Evolutionary conservation across 306 rosid species (phyloP), one percentile per base, ranked within the genome.

Genomic region (Sophora flavescens): DNA sequence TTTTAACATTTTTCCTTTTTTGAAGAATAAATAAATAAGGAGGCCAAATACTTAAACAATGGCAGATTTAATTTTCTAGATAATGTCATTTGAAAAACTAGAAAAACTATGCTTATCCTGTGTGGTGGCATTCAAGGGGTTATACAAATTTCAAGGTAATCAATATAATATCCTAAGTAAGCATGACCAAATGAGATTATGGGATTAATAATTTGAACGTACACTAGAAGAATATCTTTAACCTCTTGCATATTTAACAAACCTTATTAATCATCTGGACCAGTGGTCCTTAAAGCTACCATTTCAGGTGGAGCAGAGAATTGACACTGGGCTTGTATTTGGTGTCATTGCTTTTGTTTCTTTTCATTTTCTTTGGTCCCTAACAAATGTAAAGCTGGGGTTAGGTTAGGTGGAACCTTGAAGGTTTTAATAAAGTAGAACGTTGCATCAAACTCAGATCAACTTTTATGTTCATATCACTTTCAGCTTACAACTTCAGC

Each of bases 211-310:
- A 47, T 64, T 54, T n/a, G 70, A 65, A 6, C n/a, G n/a, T n/a
- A n/a, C 70, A 48, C 63, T 73, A 52, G 28, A 59, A 52, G n/a
- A 14, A 41, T 48, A 52, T 78, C 38, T 38, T 64, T 30, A 66
- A 61, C 35, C 63, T 14, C 9, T 73, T 72, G 32, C 74, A 74
- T 30, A 68, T 75, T 75, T 45, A 50, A 72, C 28, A 82, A 67
- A 61, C 70, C 36, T 47, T 63, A 8, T 39, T 41, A 53, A 61
- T 63, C 54, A 35, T 18, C 10, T 73, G 81, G 83, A 81, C 85
- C 79, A 39, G 11, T 73, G 81, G 85, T 85, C 88, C 81, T 52
- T 38, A 72, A 76, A 76, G 77, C 82, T 70, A 58, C 74, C 78
- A 52, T 71, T 63, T 81, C 56, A 67, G 56, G 67, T 54, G 60